Evolutionary conservation across 225 moss, liverwort and hornwort genomes (phyloP).

Genomic region (Antitrichia curtipendula): DNA sequence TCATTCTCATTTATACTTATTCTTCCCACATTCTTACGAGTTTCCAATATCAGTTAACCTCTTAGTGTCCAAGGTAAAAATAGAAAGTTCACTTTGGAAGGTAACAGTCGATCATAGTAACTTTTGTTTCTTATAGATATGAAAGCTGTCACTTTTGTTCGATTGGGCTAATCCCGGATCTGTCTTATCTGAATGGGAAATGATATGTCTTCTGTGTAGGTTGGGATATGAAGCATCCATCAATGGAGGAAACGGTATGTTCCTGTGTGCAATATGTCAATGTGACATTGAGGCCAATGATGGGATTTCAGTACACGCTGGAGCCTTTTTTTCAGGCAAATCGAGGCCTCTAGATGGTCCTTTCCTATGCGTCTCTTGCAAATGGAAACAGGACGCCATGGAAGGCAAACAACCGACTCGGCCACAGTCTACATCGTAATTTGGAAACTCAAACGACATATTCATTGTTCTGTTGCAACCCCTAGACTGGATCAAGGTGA

Average conservation of each 20-base stretch:
- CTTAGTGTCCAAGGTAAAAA: no score
- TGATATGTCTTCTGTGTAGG: conserved; percentile 3
- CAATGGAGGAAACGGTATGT: conserved; percentile 52
- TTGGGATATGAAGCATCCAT: conserved; percentile 33
- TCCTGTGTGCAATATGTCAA: conserved; percentile 60
- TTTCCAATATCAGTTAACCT: not conserved
- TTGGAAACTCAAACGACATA: not conserved
- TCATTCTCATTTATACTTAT: not conserved
- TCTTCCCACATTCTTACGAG: not conserved
- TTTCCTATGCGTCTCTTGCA: conserved; percentile 41
- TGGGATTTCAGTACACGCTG: conserved; percentile 58
- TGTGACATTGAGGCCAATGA: conserved; percentile 37
- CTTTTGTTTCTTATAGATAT: not conserved
- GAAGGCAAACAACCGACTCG: conserved; percentile 41
- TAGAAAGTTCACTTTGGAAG: not conserved
- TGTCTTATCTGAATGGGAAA: not conserved
- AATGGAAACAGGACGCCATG: conserved; percentile 61
- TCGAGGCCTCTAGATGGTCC: conserved; percentile 40
- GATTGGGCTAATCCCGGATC: not conserved
- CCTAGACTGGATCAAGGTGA: not conserved
- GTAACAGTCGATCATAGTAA: not conserved
- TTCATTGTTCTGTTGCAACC: not conserved
- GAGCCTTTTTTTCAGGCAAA: conserved; percentile 41
- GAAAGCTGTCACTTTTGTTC: not conserved
- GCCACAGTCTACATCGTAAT: conserved; percentile 3